Evolutionary conservation across 2,329 filamentous ascomycete species (phyloP), one percentile per base, ranked within the genome.

Genomic region (Calonectria pseudoturangicola): DNA sequence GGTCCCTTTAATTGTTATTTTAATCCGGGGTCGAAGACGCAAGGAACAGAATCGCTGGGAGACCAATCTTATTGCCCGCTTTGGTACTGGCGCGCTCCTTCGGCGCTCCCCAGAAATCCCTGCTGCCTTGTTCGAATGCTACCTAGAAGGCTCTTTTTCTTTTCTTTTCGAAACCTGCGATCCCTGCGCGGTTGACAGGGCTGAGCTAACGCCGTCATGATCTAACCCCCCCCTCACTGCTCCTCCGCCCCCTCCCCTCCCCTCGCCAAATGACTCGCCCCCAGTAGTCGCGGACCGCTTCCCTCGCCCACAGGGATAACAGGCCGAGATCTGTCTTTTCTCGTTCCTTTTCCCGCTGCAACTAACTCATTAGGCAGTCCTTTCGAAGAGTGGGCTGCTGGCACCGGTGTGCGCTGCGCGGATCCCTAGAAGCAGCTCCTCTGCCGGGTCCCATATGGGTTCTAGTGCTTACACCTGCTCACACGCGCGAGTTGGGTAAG

Each of bases 381-480:
- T 60, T 60, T 60, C 36, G 54, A 60, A 60, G 54, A 60, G 33
- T 58, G 54, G 30, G 54, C 33, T 39, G 51, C 43, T 48, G 45
- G 45, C 54, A 18, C 36, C 54, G 33, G n/a, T 60, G 54, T 60
- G 54, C 36, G 36, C 15, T 41, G 43, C 60, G 60, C 62, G 43
- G 63, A 66, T 66, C 63, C 63, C 41, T 13, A 33, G 33, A 65
- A 43, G 64, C 41, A 45, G 51, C 47, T 47, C n/a, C 28, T 63
- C 41, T 62, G 47, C 56, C 21, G 47, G 21, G 48, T 39, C 45
- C 66, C 58, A 41, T 48, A 63, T 66, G 28, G 51, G 71, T 73
- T 73, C 71, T 73, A 70, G 71, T 62, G 70, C 70, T 72, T 65
- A 73, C 70, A 58, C 15, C 39, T 65, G 66, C 71, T 67, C 50